These are phyloP conservation scores for Bolboschoenus planiculmis DNA, from an alignment of 176 grass and related monocot species.

Conservation along the genomic window DNA sequence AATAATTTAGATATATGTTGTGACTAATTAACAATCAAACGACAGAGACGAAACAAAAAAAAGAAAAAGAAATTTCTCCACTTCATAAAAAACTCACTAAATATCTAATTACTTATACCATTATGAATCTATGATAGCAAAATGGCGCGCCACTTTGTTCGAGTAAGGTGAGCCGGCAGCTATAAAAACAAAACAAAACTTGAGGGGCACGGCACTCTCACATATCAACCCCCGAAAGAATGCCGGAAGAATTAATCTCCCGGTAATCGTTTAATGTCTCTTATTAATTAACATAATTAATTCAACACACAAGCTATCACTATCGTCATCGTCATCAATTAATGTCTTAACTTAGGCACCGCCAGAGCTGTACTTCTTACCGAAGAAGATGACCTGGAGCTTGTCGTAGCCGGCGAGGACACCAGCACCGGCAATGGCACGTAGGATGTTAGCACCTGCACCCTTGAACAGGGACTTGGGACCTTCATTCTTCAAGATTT, in stretches of 20 bases:
- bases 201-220: neutral
- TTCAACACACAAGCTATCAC: constrained; percentile 23
- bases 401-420: constrained; percentile 89
- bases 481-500: constrained; percentile 83
- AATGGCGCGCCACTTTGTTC: too few relatives aligned
- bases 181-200: constrained; percentile 3
- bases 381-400: constrained; percentile 91
- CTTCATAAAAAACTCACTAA: too few relatives aligned
- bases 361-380: constrained; percentile 89
- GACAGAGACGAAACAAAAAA: too few relatives aligned
- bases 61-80: too few relatives aligned
- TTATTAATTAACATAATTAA: constrained; percentile 38
- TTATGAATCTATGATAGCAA: too few relatives aligned
- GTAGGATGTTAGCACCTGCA: constrained; percentile 92
- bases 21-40: too few relatives aligned
- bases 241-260: constrained; percentile 41
- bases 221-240: constrained; percentile 47
- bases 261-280: constrained; percentile 43
- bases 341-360: constrained; percentile 36
- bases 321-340: constrained; percentile 33
- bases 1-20: too few relatives aligned
- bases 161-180: too few relatives aligned
- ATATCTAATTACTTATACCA: too few relatives aligned
- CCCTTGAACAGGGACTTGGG: constrained; percentile 92
- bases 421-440: constrained; percentile 88